Percentiles rank a stretch among this genome's conserved stretches.
phyloP scores from a whole-genome alignment of 495 filamentous ascomycete genomes.

The Astrothelium subdiscretum region DNA sequence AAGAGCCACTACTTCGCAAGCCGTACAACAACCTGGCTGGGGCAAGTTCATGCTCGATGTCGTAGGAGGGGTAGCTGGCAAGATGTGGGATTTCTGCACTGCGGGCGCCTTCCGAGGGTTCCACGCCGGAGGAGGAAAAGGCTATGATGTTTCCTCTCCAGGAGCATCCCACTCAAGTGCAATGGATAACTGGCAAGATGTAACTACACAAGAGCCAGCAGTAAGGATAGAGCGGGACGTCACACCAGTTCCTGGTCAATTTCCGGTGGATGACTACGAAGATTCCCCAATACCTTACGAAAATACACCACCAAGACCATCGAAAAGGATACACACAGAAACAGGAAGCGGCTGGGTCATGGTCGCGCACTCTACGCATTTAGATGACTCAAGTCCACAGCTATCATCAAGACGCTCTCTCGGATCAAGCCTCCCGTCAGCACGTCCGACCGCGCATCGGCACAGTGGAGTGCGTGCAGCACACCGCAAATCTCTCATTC shows the following conservation, averaged over 20 bases:
- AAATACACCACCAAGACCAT: slow-evolving; percentile 24
- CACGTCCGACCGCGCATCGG: background rate
- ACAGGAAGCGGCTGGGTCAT: slow-evolving; percentile 55
- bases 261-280: slow-evolving; percentile 28
- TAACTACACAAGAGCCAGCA: background rate
- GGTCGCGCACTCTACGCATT: slow-evolving; percentile 32
- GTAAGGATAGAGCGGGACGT: background rate
- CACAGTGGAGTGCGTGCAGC: slow-evolving; percentile 3
- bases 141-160: slow-evolving; percentile 39
- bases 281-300: slow-evolving; percentile 22
- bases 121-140: slow-evolving; percentile 68
- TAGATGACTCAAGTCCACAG: slow-evolving; percentile 15
- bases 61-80: slow-evolving; percentile 46
- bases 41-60: slow-evolving; percentile 42
- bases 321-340: slow-evolving; percentile 45
- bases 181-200: slow-evolving; percentile 9
- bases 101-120: slow-evolving; percentile 66
- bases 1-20: background rate
- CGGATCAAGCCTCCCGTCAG: background rate
- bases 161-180: background rate
- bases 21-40: slow-evolving; percentile 29
- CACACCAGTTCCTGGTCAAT: slow-evolving; percentile 36
- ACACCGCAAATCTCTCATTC: slow-evolving; percentile 20
- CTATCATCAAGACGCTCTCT: slow-evolving; percentile 7
- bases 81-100: slow-evolving; percentile 73